A percentile compares a stretch with the other conserved stretches of the same genome.
Conservation (phyloP, 129 eudicot species). For the Mikania micrantha region DNA sequence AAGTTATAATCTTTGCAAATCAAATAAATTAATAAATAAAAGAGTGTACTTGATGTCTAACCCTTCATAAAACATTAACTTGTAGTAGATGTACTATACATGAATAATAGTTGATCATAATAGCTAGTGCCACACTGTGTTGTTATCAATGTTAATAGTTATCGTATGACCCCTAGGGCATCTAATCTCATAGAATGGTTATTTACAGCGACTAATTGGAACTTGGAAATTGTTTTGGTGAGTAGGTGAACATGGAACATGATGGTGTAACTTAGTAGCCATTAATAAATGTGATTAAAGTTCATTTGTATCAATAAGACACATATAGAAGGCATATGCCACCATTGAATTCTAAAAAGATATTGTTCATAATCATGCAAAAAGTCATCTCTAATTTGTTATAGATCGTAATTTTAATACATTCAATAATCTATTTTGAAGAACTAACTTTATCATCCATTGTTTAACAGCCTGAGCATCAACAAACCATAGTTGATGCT, state of each 20-base stretch:
- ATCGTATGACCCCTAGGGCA: background rate
- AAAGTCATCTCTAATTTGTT: background rate
- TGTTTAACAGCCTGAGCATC: constrained; percentile 76
- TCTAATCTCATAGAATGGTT: background rate
- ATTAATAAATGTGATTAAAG: background rate
- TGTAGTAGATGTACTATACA: background rate
- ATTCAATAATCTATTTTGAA: background rate
- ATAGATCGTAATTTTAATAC: background rate
- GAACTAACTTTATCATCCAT: background rate
- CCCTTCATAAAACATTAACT: background rate
- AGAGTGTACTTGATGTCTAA: background rate
- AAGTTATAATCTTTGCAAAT: constrained; percentile 3
- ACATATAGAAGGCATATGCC: background rate
- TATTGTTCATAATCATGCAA: background rate
- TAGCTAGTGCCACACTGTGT: background rate
- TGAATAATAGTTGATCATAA: background rate
- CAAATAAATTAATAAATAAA: background rate
- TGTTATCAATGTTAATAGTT: background rate
- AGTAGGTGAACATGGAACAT: background rate
- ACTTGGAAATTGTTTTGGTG: background rate
- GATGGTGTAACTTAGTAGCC: background rate
- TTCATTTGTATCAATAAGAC: constrained; percentile 1
- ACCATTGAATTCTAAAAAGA: background rate
- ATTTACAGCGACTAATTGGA: background rate
- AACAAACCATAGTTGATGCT: constrained; percentile 80